Evolutionary conservation across 2,329 filamentous ascomycete genomes (phyloP).

Genomic region (Neocatenulostroma microsporum): DNA sequence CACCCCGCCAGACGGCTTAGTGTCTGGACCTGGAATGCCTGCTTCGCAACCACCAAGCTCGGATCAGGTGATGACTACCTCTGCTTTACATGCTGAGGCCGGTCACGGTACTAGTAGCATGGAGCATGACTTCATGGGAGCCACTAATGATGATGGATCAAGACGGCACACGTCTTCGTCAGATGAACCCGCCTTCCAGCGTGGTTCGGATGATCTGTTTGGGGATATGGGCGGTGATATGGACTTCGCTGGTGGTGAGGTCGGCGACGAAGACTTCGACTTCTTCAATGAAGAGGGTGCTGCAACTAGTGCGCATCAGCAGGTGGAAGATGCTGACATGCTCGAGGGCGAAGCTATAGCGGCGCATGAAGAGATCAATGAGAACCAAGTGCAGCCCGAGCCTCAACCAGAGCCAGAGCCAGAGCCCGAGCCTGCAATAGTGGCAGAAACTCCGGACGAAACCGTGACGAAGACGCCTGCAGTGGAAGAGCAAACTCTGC

Average conservation of each 20-base stretch:
- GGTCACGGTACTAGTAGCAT: neutral
- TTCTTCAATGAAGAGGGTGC: slow-evolving; percentile 57
- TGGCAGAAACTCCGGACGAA: too few relatives aligned
- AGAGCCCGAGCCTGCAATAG: too few relatives aligned
- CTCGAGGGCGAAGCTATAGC: too few relatives aligned
- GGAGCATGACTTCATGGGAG: neutral
- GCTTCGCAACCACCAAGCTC: slow-evolving; percentile 15
- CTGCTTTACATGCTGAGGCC: too few relatives aligned
- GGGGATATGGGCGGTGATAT: slow-evolving; percentile 55
- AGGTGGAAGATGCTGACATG: too few relatives aligned
- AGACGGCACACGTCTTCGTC: slow-evolving; percentile 8
- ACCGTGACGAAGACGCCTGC: too few relatives aligned
- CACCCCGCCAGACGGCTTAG: slow-evolving; percentile 57
- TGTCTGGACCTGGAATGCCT: slow-evolving; percentile 7
- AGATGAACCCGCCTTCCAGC: slow-evolving; percentile 10
- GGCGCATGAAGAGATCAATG: too few relatives aligned
- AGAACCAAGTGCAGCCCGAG: too few relatives aligned
- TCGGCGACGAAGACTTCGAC: slow-evolving; percentile 78
- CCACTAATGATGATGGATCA: too few relatives aligned
- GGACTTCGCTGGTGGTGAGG: slow-evolving; percentile 61
- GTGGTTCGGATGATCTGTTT: slow-evolving; percentile 55
- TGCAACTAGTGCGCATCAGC: slow-evolving; percentile 4
- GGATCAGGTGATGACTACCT: neutral
- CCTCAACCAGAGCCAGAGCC: too few relatives aligned
- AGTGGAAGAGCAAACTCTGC: too few relatives aligned